These are phyloP conservation scores for Fibroporia radiculosa DNA, from an alignment of 768 basidiomycete genomes.

Conservation along the genomic window DNA sequence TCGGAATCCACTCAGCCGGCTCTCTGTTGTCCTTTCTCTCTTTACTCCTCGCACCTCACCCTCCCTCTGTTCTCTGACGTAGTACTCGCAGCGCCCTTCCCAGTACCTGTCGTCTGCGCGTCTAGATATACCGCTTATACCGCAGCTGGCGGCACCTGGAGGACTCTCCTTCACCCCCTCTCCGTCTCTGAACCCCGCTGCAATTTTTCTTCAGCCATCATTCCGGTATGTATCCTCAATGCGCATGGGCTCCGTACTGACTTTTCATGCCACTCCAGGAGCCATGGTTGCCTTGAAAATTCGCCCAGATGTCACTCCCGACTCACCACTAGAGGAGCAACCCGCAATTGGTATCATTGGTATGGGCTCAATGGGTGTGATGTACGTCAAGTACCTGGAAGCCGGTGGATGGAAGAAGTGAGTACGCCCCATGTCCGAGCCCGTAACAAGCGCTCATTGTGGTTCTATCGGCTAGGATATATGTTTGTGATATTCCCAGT, in stretches of 20 bases:
- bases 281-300: constrained; percentile 1
- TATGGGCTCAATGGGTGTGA: constrained; percentile 95
- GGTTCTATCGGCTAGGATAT: constrained; percentile 62
- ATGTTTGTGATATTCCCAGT: constrained; percentile 80
- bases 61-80: no score
- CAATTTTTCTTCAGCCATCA: no score
- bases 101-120: no score
- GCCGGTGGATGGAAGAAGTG: constrained; percentile 84
- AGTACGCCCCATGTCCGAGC: constrained; percentile 9
- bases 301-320: constrained; percentile 23
- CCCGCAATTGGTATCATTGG: constrained; percentile 88
- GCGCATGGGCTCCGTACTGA: not conserved
- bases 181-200: no score
- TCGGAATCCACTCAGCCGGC: no score
- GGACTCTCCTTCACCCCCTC: no score
- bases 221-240: no score
- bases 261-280: not conserved
- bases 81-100: no score
- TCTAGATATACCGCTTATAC: no score
- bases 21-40: no score
- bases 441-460: not conserved
- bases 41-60: no score
- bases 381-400: constrained; percentile 81
- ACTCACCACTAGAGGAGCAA: constrained; percentile 39
- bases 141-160: no score